Percentiles rank a stretch among this genome's conserved stretches.
phyloP scores from a whole-genome alignment of 2,329 filamentous ascomycete genomes.

The Trichoderma sp. region DNA sequence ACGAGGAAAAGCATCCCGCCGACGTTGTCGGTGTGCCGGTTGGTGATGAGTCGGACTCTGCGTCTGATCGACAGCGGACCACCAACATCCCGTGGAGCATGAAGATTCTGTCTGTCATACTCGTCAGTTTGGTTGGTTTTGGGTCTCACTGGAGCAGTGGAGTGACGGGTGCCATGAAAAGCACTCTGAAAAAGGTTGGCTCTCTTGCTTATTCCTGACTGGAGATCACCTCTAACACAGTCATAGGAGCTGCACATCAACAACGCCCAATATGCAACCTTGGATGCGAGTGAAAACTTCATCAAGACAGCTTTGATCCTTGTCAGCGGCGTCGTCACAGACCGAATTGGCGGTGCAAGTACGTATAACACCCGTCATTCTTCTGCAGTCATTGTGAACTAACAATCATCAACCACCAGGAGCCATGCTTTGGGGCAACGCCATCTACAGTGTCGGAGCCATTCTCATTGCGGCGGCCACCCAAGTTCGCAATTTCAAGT shows the following conservation, averaged over 20 bases:
- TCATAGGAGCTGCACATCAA: constrained; percentile 53
- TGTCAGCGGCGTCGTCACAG: constrained; percentile 54
- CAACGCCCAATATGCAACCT: constrained; percentile 57
- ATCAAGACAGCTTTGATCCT: constrained; percentile 59
- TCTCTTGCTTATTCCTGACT: background rate
- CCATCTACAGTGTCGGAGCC: constrained; percentile 56
- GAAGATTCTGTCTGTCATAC: constrained; percentile 12
- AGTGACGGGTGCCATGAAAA: constrained; percentile 60
- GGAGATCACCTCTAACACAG: background rate
- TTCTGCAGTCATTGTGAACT: background rate
- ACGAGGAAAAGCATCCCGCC: constrained; percentile 8
- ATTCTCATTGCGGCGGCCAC: constrained; percentile 59
- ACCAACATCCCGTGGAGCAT: constrained; percentile 7
- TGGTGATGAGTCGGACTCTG: background rate
- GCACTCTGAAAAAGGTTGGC: constrained; percentile 53
- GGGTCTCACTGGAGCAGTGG: constrained; percentile 60
- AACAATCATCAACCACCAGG: constrained; percentile 27
- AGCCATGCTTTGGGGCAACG: constrained; percentile 60
- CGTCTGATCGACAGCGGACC: background rate
- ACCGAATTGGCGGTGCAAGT: constrained; percentile 57
- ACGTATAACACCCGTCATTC: constrained; percentile 8
- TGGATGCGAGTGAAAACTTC: constrained; percentile 61
- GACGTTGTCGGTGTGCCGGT: background rate
- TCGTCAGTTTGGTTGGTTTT: constrained; percentile 50
- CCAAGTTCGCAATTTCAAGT: constrained; percentile 53